These are phyloP conservation scores for Tulasnella calospora DNA, from an alignment of 768 basidiomycete species.

Conservation along the genomic window DNA sequence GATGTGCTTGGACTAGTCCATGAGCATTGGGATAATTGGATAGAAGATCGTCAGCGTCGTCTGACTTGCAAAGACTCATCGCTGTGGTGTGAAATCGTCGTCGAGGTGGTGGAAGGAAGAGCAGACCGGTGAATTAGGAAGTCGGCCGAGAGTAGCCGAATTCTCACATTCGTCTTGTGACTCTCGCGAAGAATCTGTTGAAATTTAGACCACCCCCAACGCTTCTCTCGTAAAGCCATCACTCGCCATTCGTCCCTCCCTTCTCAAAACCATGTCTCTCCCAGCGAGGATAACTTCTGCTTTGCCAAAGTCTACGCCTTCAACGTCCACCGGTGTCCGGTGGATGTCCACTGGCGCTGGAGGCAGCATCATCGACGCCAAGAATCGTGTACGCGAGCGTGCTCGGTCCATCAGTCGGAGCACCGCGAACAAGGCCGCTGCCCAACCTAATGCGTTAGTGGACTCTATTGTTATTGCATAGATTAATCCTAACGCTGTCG, in stretches of 20 bases:
- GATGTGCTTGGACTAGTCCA: neutral
- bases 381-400: conserved; percentile 72
- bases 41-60: neutral
- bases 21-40: neutral
- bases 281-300: neutral
- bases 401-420: conserved; percentile 70
- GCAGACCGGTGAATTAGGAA: conserved; percentile 7
- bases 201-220: conserved; percentile 5
- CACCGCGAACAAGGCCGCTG: conserved; percentile 51
- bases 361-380: conserved; percentile 65
- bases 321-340: neutral
- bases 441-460: conserved; percentile 16
- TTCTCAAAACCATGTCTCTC: conserved; percentile 12
- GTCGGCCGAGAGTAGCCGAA: conserved; percentile 18
- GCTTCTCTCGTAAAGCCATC: neutral
- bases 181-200: conserved; percentile 10
- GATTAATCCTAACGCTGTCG: neutral
- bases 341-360: conserved; percentile 8
- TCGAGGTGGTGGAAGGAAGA: neutral
- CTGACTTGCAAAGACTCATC: conserved; percentile 1
- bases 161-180: conserved; percentile 1
- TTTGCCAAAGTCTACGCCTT: neutral
- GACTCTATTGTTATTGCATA: neutral
- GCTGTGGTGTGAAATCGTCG: neutral
- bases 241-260: too few relatives aligned